These are phyloP conservation scores for Vanderwaltozyma polyspora DNA, from an alignment of 805 yeast species.

Conservation along the genomic window DNA sequence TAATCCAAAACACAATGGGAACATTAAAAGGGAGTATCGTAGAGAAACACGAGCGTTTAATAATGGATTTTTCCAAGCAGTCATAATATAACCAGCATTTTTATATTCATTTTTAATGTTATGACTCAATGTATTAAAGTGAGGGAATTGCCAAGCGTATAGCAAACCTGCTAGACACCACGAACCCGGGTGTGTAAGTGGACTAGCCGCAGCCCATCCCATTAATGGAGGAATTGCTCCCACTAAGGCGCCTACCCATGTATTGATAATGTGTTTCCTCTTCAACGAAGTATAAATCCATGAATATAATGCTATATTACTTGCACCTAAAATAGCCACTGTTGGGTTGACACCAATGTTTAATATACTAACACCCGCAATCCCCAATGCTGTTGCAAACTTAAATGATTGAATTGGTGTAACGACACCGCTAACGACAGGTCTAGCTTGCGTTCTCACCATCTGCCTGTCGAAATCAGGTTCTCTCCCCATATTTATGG, in stretches of 20 bases:
- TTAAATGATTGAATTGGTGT: conserved; percentile 65
- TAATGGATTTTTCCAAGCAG: conserved; percentile 85
- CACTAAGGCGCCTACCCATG: conserved; percentile 98
- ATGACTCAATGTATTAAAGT: conserved; percentile 85
- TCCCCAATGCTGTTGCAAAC: conserved; percentile 70
- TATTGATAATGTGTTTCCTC: conserved; percentile 71
- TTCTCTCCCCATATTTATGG: conserved; percentile 94
- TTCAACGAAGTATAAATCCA: conserved; percentile 89
- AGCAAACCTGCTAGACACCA: conserved; percentile 86
- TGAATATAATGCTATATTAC: conserved; percentile 73
- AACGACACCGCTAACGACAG: conserved; percentile 76
- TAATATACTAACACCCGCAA: conserved; percentile 56
- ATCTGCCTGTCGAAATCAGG: conserved; percentile 79
- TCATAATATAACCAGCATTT: conserved; percentile 94
- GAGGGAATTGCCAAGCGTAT: conserved; percentile 98
- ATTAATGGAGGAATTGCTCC: conserved; percentile 97
- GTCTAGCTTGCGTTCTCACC: conserved; percentile 81
- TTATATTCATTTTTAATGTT: conserved; percentile 80
- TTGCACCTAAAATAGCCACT: conserved; percentile 70
- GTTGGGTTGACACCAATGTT: conserved; percentile 76
- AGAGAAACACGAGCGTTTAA: conserved; percentile 89
- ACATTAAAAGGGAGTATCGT: conserved; percentile 83
- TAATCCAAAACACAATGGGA: conserved; percentile 82
- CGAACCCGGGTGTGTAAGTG: conserved; percentile 77
- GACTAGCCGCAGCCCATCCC: conserved; percentile 97